Evolutionary conservation across 2,329 filamentous ascomycete species (phyloP), one percentile per base, ranked within the genome.

Genomic region (Penicillium expansum): DNA sequence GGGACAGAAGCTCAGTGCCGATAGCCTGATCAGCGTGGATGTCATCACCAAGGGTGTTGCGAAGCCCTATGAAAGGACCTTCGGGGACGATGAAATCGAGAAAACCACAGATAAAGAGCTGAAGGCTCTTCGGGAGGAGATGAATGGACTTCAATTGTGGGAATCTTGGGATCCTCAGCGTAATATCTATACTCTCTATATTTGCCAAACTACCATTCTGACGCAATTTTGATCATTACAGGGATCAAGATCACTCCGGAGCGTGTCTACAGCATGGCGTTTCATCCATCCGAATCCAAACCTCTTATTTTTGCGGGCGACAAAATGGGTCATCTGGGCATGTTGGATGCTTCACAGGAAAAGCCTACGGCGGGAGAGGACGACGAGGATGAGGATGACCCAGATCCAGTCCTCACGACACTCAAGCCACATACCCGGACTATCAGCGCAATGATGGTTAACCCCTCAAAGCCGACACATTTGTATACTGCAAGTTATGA

Each of bases 221-320:
- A 56, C 41, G 13, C n/a, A 24, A 41, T 10, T 14, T 50, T 30
- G 20, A 49, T 37, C 16, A 42, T 38, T 14, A 1, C 63, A 91
- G 90, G 90, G 52, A 94, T 97, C 67, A 97, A 97, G 71, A 87
- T 97, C 48, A 93, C 90, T 0, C 92, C 92, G 0, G 91, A 96
- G 64, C 80, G 93, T 52, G 83, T 96, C 14, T 99, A 97, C 69
- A 83, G 90, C 0, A 85, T 97, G 66, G 86, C 88, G 0, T 93
- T 99, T 65, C 94, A 99, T 67, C 94, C 94, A 0, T 92, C 87
- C 0, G 81, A 86, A 56, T 86, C 92, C 3, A 97, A 97, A 67
- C 86, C 92, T 0, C 80, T 99, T 3, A 83, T 97, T 1, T 95
- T 99, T 70, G 93, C 93, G 0, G 93, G 93, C 11, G 94, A 99